Evolutionary conservation across 441 rosid genomes (phyloP).

Genomic region (Arabidopsis hybrid): DNA sequence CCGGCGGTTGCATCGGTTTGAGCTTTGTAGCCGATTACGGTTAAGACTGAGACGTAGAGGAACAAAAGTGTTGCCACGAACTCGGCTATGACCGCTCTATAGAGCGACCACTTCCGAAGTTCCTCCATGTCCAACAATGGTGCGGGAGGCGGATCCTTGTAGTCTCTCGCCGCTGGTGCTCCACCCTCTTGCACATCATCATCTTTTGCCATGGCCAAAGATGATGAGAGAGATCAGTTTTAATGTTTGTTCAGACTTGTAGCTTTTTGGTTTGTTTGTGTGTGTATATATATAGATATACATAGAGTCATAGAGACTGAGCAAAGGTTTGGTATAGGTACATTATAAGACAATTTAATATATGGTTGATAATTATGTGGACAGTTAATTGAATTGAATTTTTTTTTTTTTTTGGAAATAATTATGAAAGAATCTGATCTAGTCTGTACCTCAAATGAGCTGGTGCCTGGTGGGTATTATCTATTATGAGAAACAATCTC

Average conservation of each 20-base stretch:
- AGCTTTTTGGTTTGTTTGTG: constrained; percentile 16
- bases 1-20: constrained; percentile 48
- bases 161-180: constrained; percentile 54
- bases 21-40: constrained; percentile 61
- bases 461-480: constrained; percentile 4
- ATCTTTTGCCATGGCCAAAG: constrained; percentile 61
- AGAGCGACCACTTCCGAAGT: constrained; percentile 59
- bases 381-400: constrained; percentile 9
- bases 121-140: constrained; percentile 59
- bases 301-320: background rate
- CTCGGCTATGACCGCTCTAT: constrained; percentile 65
- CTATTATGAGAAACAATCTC: constrained; percentile 5
- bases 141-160: constrained; percentile 59
- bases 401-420: background rate
- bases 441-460: constrained; percentile 36
- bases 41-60: constrained; percentile 58
- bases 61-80: constrained; percentile 66
- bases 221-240: constrained; percentile 30
- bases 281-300: constrained; percentile 11
- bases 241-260: constrained; percentile 25
- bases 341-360: constrained; percentile 24
- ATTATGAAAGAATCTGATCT: constrained; percentile 29
- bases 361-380: constrained; percentile 24
- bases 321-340: constrained; percentile 29
- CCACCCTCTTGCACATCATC: constrained; percentile 55